Base-by-base conservation (phyloP, 2,329 filamentous ascomycete genomes). In the Pseudocercospora crystallina region DNA sequence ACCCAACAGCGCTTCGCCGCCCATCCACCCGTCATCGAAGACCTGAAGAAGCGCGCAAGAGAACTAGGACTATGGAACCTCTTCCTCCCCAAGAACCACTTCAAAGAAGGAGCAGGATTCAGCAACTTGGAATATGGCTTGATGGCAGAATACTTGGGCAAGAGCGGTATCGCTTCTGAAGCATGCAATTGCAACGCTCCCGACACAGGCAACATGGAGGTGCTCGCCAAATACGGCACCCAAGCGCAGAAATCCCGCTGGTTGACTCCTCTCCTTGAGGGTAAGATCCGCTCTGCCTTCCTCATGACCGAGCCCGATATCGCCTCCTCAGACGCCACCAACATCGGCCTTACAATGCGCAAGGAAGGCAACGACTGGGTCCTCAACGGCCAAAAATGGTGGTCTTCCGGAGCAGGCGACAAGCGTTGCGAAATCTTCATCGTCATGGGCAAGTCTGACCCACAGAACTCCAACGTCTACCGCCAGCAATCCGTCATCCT, bases 321-420 rank as follows among this genome's bases (percentile, higher is more conserved):
- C 33, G 76, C 76, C 41, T 73, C 71, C 12, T 76, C 73, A 5
- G 76, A 78, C 53, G 76, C 76, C 7, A 78, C 76, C 15, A 73
- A 78, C 58, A 76, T 78, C 54, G 52, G 45, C 13, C 77, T 99
- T 68, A 81, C 79, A 53, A 96, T 99, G 69, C 80, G 76, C 59
- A 83, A 82, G 52, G 90, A 96, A 59, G 92, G 91, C 8, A 83
- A 94, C 66, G 83, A 94, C 62, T 96, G 92, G 68, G 84, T 97
- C n/a, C 80, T 99, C 46, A 96, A 96, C 67, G 94, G 94, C 49
- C 81, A 84, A 82, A 99, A 99, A 90, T 97, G 94, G 94, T 99
- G 94, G 94, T 95, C 89, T 17, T 95, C 89, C 58, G 94, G 94
- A 60, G 90, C 91, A 13, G 94, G 94, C 53, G 94, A 97, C 74